Evolutionary conservation across 1,284 basidiomycete species (phyloP), one percentile per base, ranked within the genome.

Genomic region (Boletus holoroseus): DNA sequence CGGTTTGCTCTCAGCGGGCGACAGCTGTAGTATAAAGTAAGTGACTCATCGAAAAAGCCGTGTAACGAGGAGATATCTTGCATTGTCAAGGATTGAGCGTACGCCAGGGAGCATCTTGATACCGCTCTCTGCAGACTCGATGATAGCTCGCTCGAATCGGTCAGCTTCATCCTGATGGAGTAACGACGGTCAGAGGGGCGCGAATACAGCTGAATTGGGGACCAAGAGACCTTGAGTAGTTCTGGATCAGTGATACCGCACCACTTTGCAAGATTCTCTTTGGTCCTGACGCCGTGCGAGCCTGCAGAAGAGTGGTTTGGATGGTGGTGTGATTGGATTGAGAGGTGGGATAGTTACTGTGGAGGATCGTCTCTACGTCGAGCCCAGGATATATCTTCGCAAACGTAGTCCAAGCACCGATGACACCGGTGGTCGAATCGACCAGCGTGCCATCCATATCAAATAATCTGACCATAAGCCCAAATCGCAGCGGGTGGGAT

Each of bases 381-480:
- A 89, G 76, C 30, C 67, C 67, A 5, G 83, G 80, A 61, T 88
- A 89, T 45, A 72, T 74, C 61, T 81, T 64, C 47, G 74, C 73
- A 66, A 89, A 88, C 3, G 71, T 62, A 47, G 81, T 70, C 88
- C 88, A 89, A 41, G 88, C 86, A 41, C 83, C 85, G n/a, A 78
- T 70, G 32, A 89, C 83, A 40, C 84, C 85, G 30, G 77, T 76
- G 15, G 83, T 86, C 28, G 83, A 86, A 65, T 88, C 82, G 47
- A 89, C 76, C 47, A 89, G 71, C 30, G 87, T 90, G 50, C 85
- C 85, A 64, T 87, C 86, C 85, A 88, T 88, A 64, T 88, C 85
- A 62, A 86, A 86, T 13, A 87, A 71, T 54, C 85, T 86, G 27
- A 47, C 35, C 41, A 41, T 42, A 50, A 56, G 57, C 47, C 41